Evolutionary conservation across 1,284 basidiomycete species (phyloP).

Genomic region (Volvariella surrecta): DNA sequence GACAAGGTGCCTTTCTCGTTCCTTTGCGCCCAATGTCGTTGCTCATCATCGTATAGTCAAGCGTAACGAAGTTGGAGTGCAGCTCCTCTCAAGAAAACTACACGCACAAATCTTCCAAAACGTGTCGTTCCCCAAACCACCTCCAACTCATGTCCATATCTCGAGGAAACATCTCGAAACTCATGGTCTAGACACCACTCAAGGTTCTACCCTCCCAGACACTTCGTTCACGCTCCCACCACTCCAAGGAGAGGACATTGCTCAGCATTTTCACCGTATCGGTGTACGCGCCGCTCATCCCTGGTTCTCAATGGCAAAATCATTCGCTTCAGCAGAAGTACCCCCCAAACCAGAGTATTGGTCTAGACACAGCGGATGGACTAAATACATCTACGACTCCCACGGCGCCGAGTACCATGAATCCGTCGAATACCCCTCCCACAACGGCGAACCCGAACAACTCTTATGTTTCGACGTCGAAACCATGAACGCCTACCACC

Average conservation of each 20-base stretch:
- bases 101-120: constrained; percentile 84
- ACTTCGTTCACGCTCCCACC: constrained; percentile 78
- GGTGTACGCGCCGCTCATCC: constrained; percentile 72
- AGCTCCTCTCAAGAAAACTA: constrained; percentile 76
- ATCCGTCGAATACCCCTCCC: constrained; percentile 52
- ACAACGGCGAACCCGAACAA: constrained; percentile 56
- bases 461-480: constrained; percentile 92
- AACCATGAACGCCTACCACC: constrained; percentile 79
- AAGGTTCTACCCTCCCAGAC: constrained; percentile 75
- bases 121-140: constrained; percentile 54
- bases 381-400: constrained; percentile 62
- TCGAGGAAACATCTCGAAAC: constrained; percentile 71
- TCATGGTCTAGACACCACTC: constrained; percentile 76
- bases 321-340: constrained; percentile 46
- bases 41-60: constrained; percentile 31
- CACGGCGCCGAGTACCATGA: constrained; percentile 65
- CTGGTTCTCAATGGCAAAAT: constrained; percentile 70
- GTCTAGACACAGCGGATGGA: constrained; percentile 84
- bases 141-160: constrained; percentile 59
- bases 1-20: too few species aligned
- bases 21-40: too few species aligned
- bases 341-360: constrained; percentile 68
- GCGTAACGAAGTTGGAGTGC: constrained; percentile 87
- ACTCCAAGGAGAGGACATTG: constrained; percentile 76
- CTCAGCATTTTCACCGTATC: constrained; percentile 86